Evolutionary conservation across 257 asterid genomes (phyloP).

Genomic region (Salvia miltiorrhiza): DNA sequence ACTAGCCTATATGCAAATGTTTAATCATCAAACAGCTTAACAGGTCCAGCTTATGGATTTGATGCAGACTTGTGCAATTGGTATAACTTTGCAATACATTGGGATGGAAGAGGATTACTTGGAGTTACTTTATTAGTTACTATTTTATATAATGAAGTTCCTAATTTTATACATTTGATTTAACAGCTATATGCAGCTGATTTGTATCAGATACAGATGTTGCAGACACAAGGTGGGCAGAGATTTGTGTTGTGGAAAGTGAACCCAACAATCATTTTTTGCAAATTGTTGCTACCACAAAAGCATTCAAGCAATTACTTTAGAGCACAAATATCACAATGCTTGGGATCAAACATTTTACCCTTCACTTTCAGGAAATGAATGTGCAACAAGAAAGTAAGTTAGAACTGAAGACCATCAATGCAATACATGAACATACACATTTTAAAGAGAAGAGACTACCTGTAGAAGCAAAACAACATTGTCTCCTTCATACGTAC

Average conservation of each 20-base stretch:
- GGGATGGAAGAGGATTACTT: background rate
- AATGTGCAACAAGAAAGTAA: background rate
- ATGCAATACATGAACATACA: background rate
- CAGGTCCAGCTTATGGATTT: background rate
- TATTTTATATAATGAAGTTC: background rate
- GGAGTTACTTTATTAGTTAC: background rate
- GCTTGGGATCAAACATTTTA: background rate
- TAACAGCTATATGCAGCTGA: background rate
- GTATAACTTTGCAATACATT: background rate
- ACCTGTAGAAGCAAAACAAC: slow-evolving; percentile 85
- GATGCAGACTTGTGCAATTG: background rate
- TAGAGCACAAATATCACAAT: background rate
- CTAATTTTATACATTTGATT: background rate
- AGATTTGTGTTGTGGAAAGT: background rate
- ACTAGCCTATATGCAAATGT: slow-evolving; percentile 2
- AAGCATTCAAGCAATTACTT: background rate
- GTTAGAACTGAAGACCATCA: background rate
- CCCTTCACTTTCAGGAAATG: background rate
- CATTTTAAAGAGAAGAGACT: slow-evolving; percentile 12
- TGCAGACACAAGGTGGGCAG: background rate
- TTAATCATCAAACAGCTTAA: slow-evolving; percentile 14
- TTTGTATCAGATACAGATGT: background rate
- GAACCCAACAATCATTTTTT: slow-evolving; percentile 9
- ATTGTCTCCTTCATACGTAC: slow-evolving; percentile 99
- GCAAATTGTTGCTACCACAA: background rate